Base-by-base conservation (phyloP, 805 yeast species). In the Pichia deserticola region DNA sequence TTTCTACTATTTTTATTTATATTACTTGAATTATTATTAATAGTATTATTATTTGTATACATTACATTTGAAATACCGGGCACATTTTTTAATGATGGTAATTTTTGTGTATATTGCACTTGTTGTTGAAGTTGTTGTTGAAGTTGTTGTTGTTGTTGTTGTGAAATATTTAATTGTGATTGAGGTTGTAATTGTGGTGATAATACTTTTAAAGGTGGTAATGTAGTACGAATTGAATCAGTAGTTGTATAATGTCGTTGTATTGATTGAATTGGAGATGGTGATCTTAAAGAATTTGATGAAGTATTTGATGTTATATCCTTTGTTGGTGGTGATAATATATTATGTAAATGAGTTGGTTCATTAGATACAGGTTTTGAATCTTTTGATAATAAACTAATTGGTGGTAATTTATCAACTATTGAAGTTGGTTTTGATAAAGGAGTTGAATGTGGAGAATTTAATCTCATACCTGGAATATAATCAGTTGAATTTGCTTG, bases 401-500 rank as follows among this genome's bases (percentile, higher is more conserved):
- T 58, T 9, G 65, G 63, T 6, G 67, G 66, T 20, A 61, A 45
- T 28, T 54, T 60, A n/a, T 58, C 51, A 27, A 45, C 44, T n/a
- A 39, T 42, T 20, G 50, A 42, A 27, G 27, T 11, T 20, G 49
- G 40, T 30, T 47, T 37, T 20, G 41, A 40, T 25, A 61, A 51
- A 15, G 65, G 54, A 42, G 57, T 29, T 40, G 54, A 40, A 49
- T 44, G 57, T 43, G 57, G 55, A 25, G 59, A 55, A 40, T 65
- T 69, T 12, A 66, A 53, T 44, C 64, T 64, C 57, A 67, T 60
- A 36, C 64, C 64, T 8, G 68, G 63, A 32, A 66, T 66, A 51
- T 56, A 59, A 42, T 62, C 63, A 38, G 40, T 53, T 43, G 45
- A 52, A 30, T 54, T 33, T 36, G 51, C 46, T 58, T 65, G 58